Base-by-base conservation (phyloP, 768 basidiomycete species). In the Saitozyma sp. region DNA sequence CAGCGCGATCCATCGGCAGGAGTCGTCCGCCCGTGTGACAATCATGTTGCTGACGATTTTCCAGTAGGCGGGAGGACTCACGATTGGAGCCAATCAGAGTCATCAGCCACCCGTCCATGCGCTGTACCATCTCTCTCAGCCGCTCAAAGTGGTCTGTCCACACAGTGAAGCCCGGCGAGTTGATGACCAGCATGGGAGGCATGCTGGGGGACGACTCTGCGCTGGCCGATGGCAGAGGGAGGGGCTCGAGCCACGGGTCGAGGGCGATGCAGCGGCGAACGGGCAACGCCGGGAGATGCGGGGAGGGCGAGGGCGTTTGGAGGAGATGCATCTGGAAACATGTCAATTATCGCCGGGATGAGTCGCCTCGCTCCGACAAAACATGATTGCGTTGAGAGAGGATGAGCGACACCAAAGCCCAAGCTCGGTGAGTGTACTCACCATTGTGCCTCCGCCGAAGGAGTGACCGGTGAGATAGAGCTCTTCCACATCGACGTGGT, bases 161-260 rank as follows among this genome's bases (percentile, higher is more conserved):
- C 3, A 91, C 81, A 1, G 90, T 89, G 71, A 92, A 92, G 0
- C 78, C 81, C 71, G 90, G 87, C 16, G 89, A 89, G 71, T 90
- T 90, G 68, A 93, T 85, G 13, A 91, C 85, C 51, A 90, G 75
- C 68, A 88, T 69, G 8, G 81, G 82, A 11, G 74, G 72, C 45
- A 74, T 69, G 10, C 76, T n/a, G 13, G 59, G 40, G 41, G 56
- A 7, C 7, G 54, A 45, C 8, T 20, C 11, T 14, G 59, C 56
- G 10, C 64, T 66, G 20, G 61, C 53, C 17, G 63, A 39, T 85
- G 88, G 45, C 5, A 82, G 75, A 8, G 87, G 83, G 20, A 91
- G 71, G 16, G 90, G 89, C 59, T 92, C 89, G 8, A 92, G 79
- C 91, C 91, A 92, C 17, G 91, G 91, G 78, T 93, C 91, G 16